Evolutionary conservation across 495 filamentous ascomycete species (phyloP), one percentile per base, ranked within the genome.

Genomic region (Penicillium egyptiacum): DNA sequence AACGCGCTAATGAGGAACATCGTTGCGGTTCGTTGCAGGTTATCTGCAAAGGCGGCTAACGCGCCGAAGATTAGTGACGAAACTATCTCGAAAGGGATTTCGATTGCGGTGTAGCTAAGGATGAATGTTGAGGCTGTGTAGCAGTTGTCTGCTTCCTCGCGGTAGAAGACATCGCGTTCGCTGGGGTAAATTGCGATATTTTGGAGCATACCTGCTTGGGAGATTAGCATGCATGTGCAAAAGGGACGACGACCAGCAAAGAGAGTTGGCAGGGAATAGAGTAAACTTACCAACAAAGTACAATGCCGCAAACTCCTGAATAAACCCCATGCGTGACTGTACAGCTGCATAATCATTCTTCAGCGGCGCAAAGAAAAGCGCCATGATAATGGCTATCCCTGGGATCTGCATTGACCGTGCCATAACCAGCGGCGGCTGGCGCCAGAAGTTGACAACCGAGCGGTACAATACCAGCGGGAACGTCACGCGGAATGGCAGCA

Each of bases 341-440:
- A 91, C 76, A 40, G 80, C 80, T 43, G 78, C 80, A 66, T 86
- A 89, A 64, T 89, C 79, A 58, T 83, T 77, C 55, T 85, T 80
- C 7, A 90, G 66, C 2, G 88, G 88, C 4, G 88, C 83, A 64
- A 89, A 90, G 75, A 88, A 90, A 23, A 91, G 69, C 0, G 85
- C 75, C 20, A 90, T 70, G 42, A 90, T 79, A 49, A 89, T 78
- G 2, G 78, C 83, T 31, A 90, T 71, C 3, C 86, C 87, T 1
- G 87, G 61, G 10, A 90, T 81, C 64, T 90, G 88, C 75, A 84
- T 85, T 16, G 80, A 81, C 12, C 88, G 81, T 0, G 86, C 87
- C 44, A 86, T 68, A 33, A 90, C 65, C 10, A 88, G 66, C 12
- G 77, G 74, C 5, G 88, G 86, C 58, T 88, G 85, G 5, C 88